Percentiles rank a stretch among this genome's conserved stretches.
Conservation (phyloP, 1,284 basidiomycete genomes). For the Moesziomyces sp. region DNA sequence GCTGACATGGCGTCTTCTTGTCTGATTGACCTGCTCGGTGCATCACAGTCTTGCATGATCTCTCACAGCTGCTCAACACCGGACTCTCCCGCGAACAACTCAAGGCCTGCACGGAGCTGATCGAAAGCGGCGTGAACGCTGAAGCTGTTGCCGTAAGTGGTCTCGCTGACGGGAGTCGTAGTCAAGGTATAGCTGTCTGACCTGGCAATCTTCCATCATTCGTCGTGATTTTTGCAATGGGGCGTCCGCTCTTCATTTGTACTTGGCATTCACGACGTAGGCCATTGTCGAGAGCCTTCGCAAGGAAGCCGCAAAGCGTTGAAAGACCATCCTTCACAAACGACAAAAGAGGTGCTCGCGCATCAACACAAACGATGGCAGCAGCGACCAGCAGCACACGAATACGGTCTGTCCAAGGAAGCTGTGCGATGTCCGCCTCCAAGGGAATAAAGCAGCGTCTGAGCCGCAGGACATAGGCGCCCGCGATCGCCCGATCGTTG, state of each 20-base stretch:
- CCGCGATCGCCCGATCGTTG: no score
- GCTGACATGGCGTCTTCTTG: constrained; percentile 69
- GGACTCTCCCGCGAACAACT: constrained; percentile 83
- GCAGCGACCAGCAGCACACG: background rate
- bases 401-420: background rate
- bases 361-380: no score
- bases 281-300: constrained; percentile 45
- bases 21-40: constrained; percentile 72
- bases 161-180: background rate
- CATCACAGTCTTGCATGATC: constrained; percentile 81
- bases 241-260: no score
- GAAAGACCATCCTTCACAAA: background rate
- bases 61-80: constrained; percentile 83
- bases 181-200: background rate
- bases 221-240: no score
- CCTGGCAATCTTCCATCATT: background rate
- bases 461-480: background rate
- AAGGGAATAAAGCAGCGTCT: background rate
- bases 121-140: constrained; percentile 84
- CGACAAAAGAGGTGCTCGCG: background rate
- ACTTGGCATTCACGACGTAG: constrained; percentile 1
- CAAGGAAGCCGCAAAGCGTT: constrained; percentile 37
- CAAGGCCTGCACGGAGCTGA: constrained; percentile 82
- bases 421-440: no score
- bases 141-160: constrained; percentile 82